Conservation (phyloP, 2,329 filamentous ascomycete genomes). For the Thielaviopsis ethacetica region DNA sequence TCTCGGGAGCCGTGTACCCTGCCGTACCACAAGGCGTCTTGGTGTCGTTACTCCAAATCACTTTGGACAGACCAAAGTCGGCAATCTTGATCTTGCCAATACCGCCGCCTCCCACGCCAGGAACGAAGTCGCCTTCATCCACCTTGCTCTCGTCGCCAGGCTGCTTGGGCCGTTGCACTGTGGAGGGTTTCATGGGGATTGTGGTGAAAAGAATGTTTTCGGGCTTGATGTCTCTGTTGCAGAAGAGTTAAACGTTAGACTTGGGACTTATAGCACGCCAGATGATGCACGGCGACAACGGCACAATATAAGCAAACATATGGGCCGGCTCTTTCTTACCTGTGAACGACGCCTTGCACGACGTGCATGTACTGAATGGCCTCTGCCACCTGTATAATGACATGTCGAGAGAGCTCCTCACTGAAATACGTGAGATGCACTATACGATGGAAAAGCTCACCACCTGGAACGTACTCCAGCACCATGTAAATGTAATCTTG, state of each 20-base stretch:
- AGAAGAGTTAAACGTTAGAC: not conserved
- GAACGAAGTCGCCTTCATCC: slow-evolving; percentile 86
- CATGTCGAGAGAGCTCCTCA: slow-evolving; percentile 84
- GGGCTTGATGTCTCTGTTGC: slow-evolving; percentile 79
- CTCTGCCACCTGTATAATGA: slow-evolving; percentile 89
- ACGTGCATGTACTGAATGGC: slow-evolving; percentile 86
- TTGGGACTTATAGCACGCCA: not conserved
- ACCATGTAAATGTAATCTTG: slow-evolving; percentile 96
- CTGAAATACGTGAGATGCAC: slow-evolving; percentile 97
- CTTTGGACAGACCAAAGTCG: slow-evolving; percentile 93
- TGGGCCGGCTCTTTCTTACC: slow-evolving; percentile 47
- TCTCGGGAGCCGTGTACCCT: slow-evolving; percentile 94
- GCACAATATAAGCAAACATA: not conserved
- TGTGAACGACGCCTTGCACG: slow-evolving; percentile 87
- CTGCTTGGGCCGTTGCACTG: slow-evolving; percentile 60
- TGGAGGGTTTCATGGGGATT: slow-evolving; percentile 64
- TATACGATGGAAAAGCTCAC: slow-evolving; percentile 96
- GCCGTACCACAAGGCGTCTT: slow-evolving; percentile 99
- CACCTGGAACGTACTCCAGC: slow-evolving; percentile 83
- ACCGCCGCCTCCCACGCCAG: slow-evolving; percentile 66
- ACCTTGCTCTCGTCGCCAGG: slow-evolving; percentile 94
- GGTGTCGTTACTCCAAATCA: slow-evolving; percentile 94
- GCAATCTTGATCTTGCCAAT: slow-evolving; percentile 96
- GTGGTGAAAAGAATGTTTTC: slow-evolving; percentile 93
- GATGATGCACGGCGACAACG: not conserved